Evolutionary conservation across 164 flowering plant species (phyloP), one percentile per base, ranked within the genome.

Genomic region (Taxillus chinensis): DNA sequence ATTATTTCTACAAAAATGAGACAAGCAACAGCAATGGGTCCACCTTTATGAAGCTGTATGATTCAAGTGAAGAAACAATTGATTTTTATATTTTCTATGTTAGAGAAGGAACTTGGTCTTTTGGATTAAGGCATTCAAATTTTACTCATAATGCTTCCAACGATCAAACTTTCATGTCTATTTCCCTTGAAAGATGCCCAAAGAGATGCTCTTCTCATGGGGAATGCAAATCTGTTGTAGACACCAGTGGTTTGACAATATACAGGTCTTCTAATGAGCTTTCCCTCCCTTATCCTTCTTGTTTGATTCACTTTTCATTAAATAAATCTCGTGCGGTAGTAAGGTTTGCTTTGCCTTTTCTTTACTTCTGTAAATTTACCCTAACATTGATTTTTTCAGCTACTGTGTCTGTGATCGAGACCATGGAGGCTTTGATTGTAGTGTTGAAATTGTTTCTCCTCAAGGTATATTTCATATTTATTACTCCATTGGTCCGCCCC

Each of bases 361-460:
- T 46, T 49, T 3, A 46, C 41, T 50, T 45, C 37, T 13, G 15
- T 53, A 41, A 41, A 59, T 41, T 14, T 43, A 56, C 7, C 8
- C 14, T 38, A 45, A 4, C n/a, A 4, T 54, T 14, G 5, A 45
- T 66, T 68, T 15, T 12, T 61, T 57, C 89, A 90, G 98, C 77
- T 93, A 68, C 71, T 93, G 98, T 64, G 45, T 68, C 17, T 93
- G 98, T 83, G 97, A 86, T 66, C 79, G 88, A 51, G 70, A 73
- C 64, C 92, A 88, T 80, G 98, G 98, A 65, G 98, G 98, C 67
- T 82, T 93, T 75, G 98, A 93, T 68, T 93, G 98, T 72, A 77
- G 90, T 70, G 64, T 80, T 60, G 89, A 85, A 68, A 71, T 93
- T 15, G 82, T 92, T 57, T 71, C 95, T 10, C 84, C 64, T 64